Evolutionary conservation across 2,329 filamentous ascomycete species (phyloP), one percentile per base, ranked within the genome.

Genomic region (Fusarium lateritium): DNA sequence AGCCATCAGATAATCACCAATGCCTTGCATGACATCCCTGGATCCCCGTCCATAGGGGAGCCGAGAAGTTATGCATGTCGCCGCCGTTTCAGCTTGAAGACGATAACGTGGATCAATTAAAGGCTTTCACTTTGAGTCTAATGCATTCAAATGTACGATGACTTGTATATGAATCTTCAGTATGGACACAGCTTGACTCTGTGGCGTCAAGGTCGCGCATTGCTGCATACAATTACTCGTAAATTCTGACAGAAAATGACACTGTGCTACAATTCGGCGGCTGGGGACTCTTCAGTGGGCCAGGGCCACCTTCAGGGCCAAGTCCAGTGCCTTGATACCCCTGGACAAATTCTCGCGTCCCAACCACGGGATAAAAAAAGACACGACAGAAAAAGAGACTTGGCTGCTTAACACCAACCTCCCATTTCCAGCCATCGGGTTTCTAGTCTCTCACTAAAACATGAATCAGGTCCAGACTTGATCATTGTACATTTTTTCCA

Each of bases 351-450:
- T 36, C 14, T 36, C 13, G 28, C 31, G 21, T 36, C 55, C 56
- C 56, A 59, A 59, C 56, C 56, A 58, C 55, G 33, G 42, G 24
- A 44, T 43, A 22, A 15, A 14, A 43, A 21, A 24, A 42, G 15
- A 36, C 34, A 36, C 34, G 15, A 33, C 44, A 56, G 36, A 42
- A 46, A 21, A 57, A 14, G 36, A 36, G 19, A 28, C 31, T 56
- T 38, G 49, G 38, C 45, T 43, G 33, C 55, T 49, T 24, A 31
- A 50, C 31, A 64, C 66, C 67, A 69, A 63, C 67, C 66, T 70
- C 61, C 50, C 45, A 43, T 70, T 67, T 70, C 66, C 66, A 70
- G 67, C 67, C 67, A 56, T 69, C 62, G 56, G 8, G 31, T 63
- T 69, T 70, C 45, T 28, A 13, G 21, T 21, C 26, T 40, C 11